Evolutionary conservation across 1,284 basidiomycete genomes (phyloP).

Genomic region (Sporisorium iseilematis-ciliati): DNA sequence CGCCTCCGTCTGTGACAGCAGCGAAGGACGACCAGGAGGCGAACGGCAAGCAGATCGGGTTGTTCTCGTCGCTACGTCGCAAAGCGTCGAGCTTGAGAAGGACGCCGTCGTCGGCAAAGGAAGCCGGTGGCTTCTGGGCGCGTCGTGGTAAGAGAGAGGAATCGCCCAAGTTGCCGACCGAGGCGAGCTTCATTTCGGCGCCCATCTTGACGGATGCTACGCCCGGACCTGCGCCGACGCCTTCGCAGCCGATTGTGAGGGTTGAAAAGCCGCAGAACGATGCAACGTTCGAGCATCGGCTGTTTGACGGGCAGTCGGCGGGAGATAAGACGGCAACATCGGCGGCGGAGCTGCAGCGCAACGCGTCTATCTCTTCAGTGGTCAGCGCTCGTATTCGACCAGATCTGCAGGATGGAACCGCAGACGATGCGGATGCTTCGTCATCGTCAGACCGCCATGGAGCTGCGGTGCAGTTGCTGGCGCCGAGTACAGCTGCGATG

Average conservation of each 20-base stretch:
- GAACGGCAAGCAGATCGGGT: conserved; percentile 31
- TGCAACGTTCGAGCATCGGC: conserved; percentile 33
- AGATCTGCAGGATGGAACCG: conserved; percentile 44
- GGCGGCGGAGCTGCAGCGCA: conserved; percentile 33
- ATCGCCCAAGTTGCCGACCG: conserved; percentile 30
- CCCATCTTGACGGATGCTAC: conserved; percentile 31
- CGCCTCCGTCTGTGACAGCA: not conserved
- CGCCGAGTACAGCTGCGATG: conserved; percentile 53
- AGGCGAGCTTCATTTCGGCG: conserved; percentile 44
- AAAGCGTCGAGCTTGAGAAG: conserved; percentile 49
- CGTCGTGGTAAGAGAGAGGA: conserved; percentile 27
- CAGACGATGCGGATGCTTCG: conserved; percentile 24
- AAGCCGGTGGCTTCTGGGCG: conserved; percentile 31
- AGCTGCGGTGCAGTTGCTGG: conserved; percentile 25
- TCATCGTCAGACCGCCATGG: conserved; percentile 12
- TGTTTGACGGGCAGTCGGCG: conserved; percentile 19
- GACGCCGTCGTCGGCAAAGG: conserved; percentile 33
- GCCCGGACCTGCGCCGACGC: conserved; percentile 17
- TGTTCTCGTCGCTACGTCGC: conserved; percentile 56
- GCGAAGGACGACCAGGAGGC: conserved; percentile 16
- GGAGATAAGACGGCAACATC: conserved; percentile 3
- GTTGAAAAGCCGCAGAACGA: conserved; percentile 8
- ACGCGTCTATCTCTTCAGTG: conserved; percentile 34
- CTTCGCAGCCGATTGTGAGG: conserved; percentile 23
- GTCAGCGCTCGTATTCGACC: conserved; percentile 35